These are phyloP conservation scores for Poteriospumella lacustris DNA, from an alignment of 108 stramenopile species.

Conservation along the genomic window DNA sequence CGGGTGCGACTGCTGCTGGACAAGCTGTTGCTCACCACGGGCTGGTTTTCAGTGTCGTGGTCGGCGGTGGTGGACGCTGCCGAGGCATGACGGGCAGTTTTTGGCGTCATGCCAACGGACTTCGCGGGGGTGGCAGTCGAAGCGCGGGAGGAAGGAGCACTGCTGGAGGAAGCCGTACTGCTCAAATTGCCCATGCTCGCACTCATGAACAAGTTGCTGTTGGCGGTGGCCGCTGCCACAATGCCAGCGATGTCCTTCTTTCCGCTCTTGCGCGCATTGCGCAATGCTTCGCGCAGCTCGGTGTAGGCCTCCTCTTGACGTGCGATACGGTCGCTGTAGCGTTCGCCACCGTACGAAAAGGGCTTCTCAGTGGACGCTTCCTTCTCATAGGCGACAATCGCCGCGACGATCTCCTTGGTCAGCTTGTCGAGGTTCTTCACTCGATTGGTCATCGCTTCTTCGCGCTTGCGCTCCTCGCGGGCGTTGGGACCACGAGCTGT, in stretches of 20 bases:
- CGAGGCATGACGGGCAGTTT: too few species aligned
- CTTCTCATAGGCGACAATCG: neutral
- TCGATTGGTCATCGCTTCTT: slow-evolving; percentile 19
- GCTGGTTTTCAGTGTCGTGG: too few species aligned
- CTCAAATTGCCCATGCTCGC: too few species aligned
- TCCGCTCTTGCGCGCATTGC: slow-evolving; percentile 1
- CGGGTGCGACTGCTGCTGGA: too few species aligned
- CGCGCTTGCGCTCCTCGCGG: slow-evolving; percentile 23
- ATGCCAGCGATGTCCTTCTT: neutral
- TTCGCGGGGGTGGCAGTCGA: too few species aligned
- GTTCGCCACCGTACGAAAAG: neutral
- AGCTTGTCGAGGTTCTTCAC: slow-evolving; percentile 29
- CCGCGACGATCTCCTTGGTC: neutral
- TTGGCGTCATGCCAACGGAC: too few species aligned
- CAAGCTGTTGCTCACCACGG: too few species aligned
- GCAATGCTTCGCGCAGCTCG: neutral
- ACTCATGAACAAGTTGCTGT: too few species aligned
- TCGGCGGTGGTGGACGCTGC: too few species aligned
- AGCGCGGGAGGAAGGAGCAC: too few species aligned
- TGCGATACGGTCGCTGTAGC: slow-evolving; percentile 5
- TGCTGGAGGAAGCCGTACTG: too few species aligned
- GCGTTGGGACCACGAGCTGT: slow-evolving; percentile 28
- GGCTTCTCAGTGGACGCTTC: neutral
- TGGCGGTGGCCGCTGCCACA: too few species aligned
- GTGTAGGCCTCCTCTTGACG: slow-evolving; percentile 4